phyloP scores from a whole-genome alignment of 129 eudicot genomes.

The Flaveria bidentis region DNA sequence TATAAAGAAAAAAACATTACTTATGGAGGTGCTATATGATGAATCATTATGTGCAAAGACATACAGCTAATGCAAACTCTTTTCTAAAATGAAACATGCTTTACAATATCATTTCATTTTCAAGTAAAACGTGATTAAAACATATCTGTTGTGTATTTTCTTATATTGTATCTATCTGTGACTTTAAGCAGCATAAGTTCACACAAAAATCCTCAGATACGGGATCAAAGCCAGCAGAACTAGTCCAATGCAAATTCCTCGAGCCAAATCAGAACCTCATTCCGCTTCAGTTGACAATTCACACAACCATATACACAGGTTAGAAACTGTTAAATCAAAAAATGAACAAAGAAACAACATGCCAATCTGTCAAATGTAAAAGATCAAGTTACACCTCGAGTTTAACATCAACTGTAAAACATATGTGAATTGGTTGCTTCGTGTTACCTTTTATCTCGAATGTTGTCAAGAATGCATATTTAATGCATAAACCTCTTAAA shows the following conservation, averaged over 20 bases:
- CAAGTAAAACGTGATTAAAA: background rate
- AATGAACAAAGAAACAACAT: background rate
- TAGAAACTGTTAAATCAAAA: background rate
- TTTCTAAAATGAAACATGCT: background rate
- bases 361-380: background rate
- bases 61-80: too few species aligned
- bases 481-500: background rate
- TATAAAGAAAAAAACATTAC: too few species aligned
- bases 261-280: conserved; percentile 92
- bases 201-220: background rate
- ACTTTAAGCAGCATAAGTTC: background rate
- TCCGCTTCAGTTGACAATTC: conserved; percentile 55
- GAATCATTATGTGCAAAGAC: too few species aligned
- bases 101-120: background rate
- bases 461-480: background rate
- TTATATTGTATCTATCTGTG: conserved; percentile 12
- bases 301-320: conserved; percentile 4
- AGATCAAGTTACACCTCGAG: background rate
- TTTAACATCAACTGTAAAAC: background rate
- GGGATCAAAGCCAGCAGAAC: conserved; percentile 2
- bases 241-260: conserved; percentile 66
- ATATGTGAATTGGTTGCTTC: background rate
- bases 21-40: too few species aligned
- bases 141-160: background rate
- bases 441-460: background rate